Evolutionary conservation across 2,329 filamentous ascomycete species (phyloP), one percentile per base, ranked within the genome.

Genomic region (Apiospora arundinis): DNA sequence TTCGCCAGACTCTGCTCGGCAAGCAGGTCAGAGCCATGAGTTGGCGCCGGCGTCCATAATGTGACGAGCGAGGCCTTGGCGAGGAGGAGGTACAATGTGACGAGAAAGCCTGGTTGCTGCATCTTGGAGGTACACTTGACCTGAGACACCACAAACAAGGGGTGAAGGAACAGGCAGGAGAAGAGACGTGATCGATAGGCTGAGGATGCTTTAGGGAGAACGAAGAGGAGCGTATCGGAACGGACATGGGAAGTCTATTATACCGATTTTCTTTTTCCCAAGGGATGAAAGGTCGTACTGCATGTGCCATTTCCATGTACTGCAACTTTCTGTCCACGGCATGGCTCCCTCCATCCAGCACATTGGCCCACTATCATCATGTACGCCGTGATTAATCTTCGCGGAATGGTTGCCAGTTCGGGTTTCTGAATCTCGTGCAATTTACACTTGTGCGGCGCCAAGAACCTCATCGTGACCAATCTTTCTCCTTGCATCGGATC

Each of bases 1-100:
- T 72, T 71, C 23, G 65, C 49, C 48, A 74, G 71, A 40, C 67
- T 70, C 21, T 68, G 60, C 8, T 44, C 45, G 44, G 72, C 69
- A n/a, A 71, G 68, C 40, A 69, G 44, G 56, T 74, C 72, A 21
- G 72, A 70, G 25, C 52, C 46, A 23, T 69, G 40, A 3, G 72
- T 74, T 28, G 72, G 71, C 68, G 71, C 70, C 8, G 72, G 72
- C 8, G 48, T 32, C 40, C 70, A 73, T 3, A 48, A 60, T 48
- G 42, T 40, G 45, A 71, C 67, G 42, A 67, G n/a, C 28, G 48
- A 28, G 37, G 67, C 46, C 67, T 69, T 42, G 44, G 69, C 37
- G 12, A 70, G 44, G 8, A 69, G 45, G 48, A 56, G 25, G 14
- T 14, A 56, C 6, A 56, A 18, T 32, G 49, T 56, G 49, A 70